phyloP scores from a whole-genome alignment of 257 asterid species.

The Ilex aquifolium region DNA sequence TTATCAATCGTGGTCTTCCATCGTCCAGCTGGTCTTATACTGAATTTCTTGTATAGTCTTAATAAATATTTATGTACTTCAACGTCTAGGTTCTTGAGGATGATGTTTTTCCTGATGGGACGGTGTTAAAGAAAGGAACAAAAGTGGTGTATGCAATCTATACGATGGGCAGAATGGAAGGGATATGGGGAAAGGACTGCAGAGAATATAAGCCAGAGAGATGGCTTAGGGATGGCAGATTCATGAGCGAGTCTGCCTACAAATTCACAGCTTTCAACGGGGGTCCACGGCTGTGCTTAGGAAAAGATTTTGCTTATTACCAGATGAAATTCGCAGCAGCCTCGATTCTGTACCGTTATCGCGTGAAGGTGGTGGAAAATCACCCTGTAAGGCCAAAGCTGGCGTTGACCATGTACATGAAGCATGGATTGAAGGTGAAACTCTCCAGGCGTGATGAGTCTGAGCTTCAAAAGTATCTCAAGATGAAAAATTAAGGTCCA shows the following conservation, averaged over 20 bases:
- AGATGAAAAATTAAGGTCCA: background rate
- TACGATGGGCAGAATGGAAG: conserved; percentile 90
- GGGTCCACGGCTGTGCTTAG: conserved; percentile 91
- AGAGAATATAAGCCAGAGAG: conserved; percentile 79
- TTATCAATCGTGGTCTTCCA: no score
- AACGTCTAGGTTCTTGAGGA: conserved; percentile 58
- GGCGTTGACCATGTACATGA: conserved; percentile 93
- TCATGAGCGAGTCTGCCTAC: conserved; percentile 87
- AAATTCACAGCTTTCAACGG: conserved; percentile 93
- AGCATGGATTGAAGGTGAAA: conserved; percentile 67
- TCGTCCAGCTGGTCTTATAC: no score
- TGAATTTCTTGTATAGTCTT: background rate
- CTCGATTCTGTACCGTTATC: conserved; percentile 57
- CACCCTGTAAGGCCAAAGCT: conserved; percentile 70
- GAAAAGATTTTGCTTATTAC: conserved; percentile 90
- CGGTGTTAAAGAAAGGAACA: conserved; percentile 73
- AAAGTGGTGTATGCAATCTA: conserved; percentile 88
- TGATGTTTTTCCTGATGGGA: conserved; percentile 87
- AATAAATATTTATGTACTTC: background rate
- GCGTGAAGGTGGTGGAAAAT: conserved; percentile 40
- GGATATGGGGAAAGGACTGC: conserved; percentile 87
- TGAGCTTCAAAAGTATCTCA: conserved; percentile 6
- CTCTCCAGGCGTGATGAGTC: conserved; percentile 38
- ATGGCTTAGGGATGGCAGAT: conserved; percentile 78
- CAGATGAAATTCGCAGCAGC: conserved; percentile 94